Conservation (phyloP, 257 asterid species). For the Nicotiana noctiflora region DNA sequence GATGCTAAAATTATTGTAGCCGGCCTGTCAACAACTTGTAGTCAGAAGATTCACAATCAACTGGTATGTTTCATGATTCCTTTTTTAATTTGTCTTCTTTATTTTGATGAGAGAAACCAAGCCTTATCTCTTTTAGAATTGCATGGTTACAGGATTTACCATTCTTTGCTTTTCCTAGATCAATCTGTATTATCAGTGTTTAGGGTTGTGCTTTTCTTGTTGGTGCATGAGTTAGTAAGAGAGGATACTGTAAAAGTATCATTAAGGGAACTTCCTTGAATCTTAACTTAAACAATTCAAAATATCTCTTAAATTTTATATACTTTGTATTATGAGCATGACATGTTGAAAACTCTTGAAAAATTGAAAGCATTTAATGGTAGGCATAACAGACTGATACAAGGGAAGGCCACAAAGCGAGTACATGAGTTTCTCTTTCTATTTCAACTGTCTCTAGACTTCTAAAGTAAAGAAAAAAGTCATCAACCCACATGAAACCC, state of each 20-base stretch:
- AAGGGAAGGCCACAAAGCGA: not conserved
- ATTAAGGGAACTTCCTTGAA: not conserved
- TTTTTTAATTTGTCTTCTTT: not conserved
- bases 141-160: not conserved
- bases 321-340: not conserved
- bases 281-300: not conserved
- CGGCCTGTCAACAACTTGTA: slow-evolving; percentile 89
- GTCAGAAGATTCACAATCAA: slow-evolving; percentile 99
- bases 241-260: not conserved
- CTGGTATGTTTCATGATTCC: slow-evolving; percentile 42
- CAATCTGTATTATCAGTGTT: not conserved
- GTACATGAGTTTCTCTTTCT: not conserved
- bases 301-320: not conserved
- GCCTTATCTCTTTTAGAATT: not conserved
- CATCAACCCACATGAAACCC: too few relatives aligned
- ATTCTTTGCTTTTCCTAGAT: slow-evolving; percentile 1
- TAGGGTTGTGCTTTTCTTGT: not conserved
- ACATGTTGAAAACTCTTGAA: not conserved
- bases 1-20: slow-evolving; percentile 76
- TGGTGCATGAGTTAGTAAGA: not conserved
- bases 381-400: not conserved
- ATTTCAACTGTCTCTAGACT: not conserved
- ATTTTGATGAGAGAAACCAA: not conserved
- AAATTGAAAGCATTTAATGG: not conserved
- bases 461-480: too few relatives aligned